Conservation (phyloP, 129 eudicot species). For the Glebionis coronaria region DNA sequence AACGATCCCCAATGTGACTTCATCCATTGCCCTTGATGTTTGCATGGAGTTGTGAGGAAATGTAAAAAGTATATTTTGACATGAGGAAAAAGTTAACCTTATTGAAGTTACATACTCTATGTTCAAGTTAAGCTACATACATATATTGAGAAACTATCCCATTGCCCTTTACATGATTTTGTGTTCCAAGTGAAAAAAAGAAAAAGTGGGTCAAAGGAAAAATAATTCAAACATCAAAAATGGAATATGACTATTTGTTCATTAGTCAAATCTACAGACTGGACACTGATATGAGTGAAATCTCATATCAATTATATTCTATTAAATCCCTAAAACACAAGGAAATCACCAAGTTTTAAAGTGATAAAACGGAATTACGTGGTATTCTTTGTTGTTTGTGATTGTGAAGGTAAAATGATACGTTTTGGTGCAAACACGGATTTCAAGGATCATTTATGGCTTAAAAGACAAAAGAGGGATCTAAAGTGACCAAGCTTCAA, state of each 20-base stretch:
- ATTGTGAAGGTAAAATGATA: too few species aligned
- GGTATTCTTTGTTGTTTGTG: too few species aligned
- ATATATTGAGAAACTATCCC: constrained; percentile 22
- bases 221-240: constrained; percentile 25
- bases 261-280: constrained; percentile 40
- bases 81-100: constrained; percentile 13
- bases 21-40: constrained; percentile 10
- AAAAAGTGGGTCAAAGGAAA: constrained; percentile 25
- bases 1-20: constrained; percentile 3
- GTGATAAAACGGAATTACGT: too few species aligned
- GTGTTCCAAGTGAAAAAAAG: constrained; percentile 12
- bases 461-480: too few species aligned
- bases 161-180: constrained; percentile 28
- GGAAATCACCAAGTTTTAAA: too few species aligned
- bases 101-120: constrained; percentile 11
- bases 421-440: too few species aligned
- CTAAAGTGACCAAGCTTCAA: too few species aligned
- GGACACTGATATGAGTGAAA: too few species aligned
- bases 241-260: constrained; percentile 18
- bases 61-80: constrained; percentile 23
- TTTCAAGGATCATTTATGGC: too few species aligned
- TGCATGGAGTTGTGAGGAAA: constrained; percentile 9
- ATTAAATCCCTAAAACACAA: too few species aligned
- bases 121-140: constrained; percentile 26
- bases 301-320: too few species aligned